A percentile compares a stretch with the other conserved stretches of the same genome.
phyloP scores from a whole-genome alignment of 352 stramenopile genomes.

The Globisporangium barbulae region DNA sequence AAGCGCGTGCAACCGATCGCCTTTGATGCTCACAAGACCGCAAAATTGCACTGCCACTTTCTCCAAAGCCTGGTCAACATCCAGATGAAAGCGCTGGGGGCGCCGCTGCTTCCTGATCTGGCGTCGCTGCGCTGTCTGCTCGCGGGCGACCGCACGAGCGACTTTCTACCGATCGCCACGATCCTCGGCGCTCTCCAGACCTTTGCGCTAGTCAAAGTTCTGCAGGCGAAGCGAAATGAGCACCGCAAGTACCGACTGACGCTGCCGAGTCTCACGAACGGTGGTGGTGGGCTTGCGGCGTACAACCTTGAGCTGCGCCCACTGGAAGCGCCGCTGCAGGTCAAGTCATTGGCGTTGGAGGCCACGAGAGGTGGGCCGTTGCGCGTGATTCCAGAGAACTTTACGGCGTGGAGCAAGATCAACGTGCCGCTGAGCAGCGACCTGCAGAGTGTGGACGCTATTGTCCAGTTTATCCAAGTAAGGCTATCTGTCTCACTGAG shows the following conservation, averaged over 20 bases:
- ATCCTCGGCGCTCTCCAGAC: conserved; percentile 27
- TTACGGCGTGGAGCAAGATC: conserved; percentile 36
- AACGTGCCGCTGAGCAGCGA: conserved; percentile 20
- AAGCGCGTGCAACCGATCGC: conserved; percentile 8
- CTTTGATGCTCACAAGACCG: conserved; percentile 12
- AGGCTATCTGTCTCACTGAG: background rate
- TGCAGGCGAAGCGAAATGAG: conserved; percentile 2
- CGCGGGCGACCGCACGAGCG: conserved; percentile 9
- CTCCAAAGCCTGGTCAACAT: conserved; percentile 32
- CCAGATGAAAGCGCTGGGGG: conserved; percentile 3
- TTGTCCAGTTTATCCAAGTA: conserved; percentile 39
- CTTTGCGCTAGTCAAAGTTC: conserved; percentile 27
- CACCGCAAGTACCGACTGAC: conserved; percentile 9
- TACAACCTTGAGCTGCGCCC: background rate
- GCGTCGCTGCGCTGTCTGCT: conserved; percentile 22
- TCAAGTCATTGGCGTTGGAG: conserved; percentile 29
- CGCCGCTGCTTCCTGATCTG: conserved; percentile 19
- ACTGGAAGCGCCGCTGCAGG: conserved; percentile 8
- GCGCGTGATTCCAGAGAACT: conserved; percentile 26
- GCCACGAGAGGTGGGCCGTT: conserved; percentile 25
- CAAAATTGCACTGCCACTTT: conserved; percentile 26
- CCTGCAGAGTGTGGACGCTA: conserved; percentile 18
- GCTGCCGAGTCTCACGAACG: conserved; percentile 12
- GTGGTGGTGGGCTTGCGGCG: conserved; percentile 4
- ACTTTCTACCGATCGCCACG: conserved; percentile 20